Percentiles rank a stretch among this genome's conserved stretches.
These are phyloP conservation scores for Lophiotrema nucula DNA, from an alignment of 495 filamentous ascomycete species.

Conservation along the genomic window DNA sequence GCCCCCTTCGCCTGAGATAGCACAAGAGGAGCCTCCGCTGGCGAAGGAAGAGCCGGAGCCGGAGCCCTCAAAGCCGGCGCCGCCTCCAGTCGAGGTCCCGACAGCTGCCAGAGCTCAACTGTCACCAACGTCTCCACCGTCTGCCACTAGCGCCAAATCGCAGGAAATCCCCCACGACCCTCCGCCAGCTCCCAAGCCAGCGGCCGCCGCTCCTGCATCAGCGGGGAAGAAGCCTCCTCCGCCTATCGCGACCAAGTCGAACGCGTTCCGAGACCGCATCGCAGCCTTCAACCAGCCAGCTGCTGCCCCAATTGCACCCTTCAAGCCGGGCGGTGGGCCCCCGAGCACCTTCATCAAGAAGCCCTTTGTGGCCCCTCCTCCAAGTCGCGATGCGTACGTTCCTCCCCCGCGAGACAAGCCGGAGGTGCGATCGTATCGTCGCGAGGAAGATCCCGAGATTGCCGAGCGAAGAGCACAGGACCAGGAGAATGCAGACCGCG, in stretches of 20 bases:
- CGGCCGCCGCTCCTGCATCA: slow-evolving; percentile 39
- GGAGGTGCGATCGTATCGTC: slow-evolving; percentile 72
- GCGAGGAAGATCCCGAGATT: slow-evolving; percentile 87
- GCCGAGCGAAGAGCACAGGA: slow-evolving; percentile 57
- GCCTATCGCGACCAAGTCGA: slow-evolving; percentile 79
- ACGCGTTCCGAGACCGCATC: slow-evolving; percentile 90
- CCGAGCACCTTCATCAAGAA: slow-evolving; percentile 84
- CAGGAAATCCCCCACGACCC: slow-evolving; percentile 29
- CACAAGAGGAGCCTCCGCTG: slow-evolving; percentile 39
- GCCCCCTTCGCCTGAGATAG: slow-evolving; percentile 23
- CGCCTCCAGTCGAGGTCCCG: slow-evolving; percentile 31
- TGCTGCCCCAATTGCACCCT: slow-evolving; percentile 79
- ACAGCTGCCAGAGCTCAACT: slow-evolving; percentile 12
- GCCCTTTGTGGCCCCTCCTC: slow-evolving; percentile 95
- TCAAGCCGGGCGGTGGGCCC: slow-evolving; percentile 65
- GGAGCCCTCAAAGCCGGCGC: slow-evolving; percentile 39
- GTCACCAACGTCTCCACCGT: slow-evolving; percentile 21
- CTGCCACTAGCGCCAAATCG: slow-evolving; percentile 12
- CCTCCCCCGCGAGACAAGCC: slow-evolving; percentile 65
- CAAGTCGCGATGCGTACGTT: slow-evolving; percentile 88
- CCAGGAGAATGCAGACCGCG: slow-evolving; percentile 56
- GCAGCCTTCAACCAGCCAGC: slow-evolving; percentile 93
- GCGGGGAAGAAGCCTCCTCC: slow-evolving; percentile 46
- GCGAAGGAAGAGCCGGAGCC: slow-evolving; percentile 41
- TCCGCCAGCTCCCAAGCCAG: slow-evolving; percentile 52